Percentiles rank a stretch among this genome's conserved stretches.
Evolutionary conservation across 2,329 filamentous ascomycete species (phyloP).

Genomic region (Cladobotryum mycophilum): DNA sequence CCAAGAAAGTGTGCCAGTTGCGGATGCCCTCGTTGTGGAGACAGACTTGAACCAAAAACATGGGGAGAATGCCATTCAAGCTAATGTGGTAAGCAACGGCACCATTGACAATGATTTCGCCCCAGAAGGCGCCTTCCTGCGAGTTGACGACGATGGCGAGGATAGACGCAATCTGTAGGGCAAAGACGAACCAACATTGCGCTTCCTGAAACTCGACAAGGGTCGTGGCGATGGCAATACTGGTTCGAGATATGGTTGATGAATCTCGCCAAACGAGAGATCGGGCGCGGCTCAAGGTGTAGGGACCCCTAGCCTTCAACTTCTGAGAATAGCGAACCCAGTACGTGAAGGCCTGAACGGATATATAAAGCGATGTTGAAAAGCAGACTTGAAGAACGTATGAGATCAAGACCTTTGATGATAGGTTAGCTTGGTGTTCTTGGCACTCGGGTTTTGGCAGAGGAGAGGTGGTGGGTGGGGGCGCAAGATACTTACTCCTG

Average conservation of each 20-base stretch:
- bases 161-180: constrained; percentile 34
- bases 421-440: constrained; percentile 1
- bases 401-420: constrained; percentile 31
- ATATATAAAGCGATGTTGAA: constrained; percentile 26
- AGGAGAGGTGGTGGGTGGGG: neutral
- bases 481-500: constrained; percentile 24
- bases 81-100: constrained; percentile 32
- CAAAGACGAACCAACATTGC: constrained; percentile 35
- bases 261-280: constrained; percentile 33
- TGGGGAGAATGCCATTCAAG: constrained; percentile 32
- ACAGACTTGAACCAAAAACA: constrained; percentile 32
- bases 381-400: constrained; percentile 34
- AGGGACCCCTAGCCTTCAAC: constrained; percentile 9
- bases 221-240: constrained; percentile 33
- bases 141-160: constrained; percentile 36
- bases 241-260: constrained; percentile 30
- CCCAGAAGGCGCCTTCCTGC: constrained; percentile 34
- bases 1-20: constrained; percentile 35
- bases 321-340: constrained; percentile 29
- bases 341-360: constrained; percentile 30
- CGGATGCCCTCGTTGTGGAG: constrained; percentile 34
- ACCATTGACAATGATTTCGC: constrained; percentile 32
- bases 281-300: constrained; percentile 28
- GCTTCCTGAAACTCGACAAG: constrained; percentile 36
- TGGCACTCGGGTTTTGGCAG: neutral